Evolutionary conservation across 1,139 yeast species (phyloP).

Genomic region (Blastobotrys buckinghamii): DNA sequence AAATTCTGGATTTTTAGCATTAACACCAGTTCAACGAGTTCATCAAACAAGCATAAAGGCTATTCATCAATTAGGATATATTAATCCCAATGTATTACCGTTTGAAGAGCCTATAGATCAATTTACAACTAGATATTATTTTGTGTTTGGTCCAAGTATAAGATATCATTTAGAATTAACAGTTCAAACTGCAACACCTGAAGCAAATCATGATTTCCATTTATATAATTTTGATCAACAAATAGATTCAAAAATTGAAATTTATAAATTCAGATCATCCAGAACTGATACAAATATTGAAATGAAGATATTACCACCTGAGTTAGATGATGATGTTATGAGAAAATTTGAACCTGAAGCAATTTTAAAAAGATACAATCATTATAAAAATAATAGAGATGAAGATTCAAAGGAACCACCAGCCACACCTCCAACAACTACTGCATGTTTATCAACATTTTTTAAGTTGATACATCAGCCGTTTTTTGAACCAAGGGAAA

Average conservation of each 20-base stretch:
- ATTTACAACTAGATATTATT: conserved; percentile 6
- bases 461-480: conserved; percentile 27
- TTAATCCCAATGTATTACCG: conserved; percentile 4
- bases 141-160: conserved; percentile 17
- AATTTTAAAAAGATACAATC: conserved; percentile 22
- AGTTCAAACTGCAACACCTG: conserved; percentile 2
- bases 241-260: neutral
- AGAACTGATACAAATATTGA: conserved; percentile 18
- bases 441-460: conserved; percentile 25
- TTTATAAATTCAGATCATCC: conserved; percentile 20
- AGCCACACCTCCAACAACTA: conserved; percentile 23
- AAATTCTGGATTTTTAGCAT: conserved; percentile 18
- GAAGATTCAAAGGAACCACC: conserved; percentile 20
- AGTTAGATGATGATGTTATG: conserved; percentile 21
- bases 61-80: conserved; percentile 12
- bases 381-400: conserved; percentile 22
- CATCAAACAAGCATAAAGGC: conserved; percentile 12
- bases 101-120: conserved; percentile 4
- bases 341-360: conserved; percentile 19
- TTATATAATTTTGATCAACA: conserved; percentile 3
- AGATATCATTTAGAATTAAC: conserved; percentile 21
- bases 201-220: conserved; percentile 21
- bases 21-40: conserved; percentile 19
- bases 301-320: conserved; percentile 25
- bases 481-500: conserved; percentile 21